Percentiles rank a stretch among this genome's conserved stretches.
These are phyloP conservation scores for Oxytropis ochrocephala DNA, from an alignment of 306 rosid species.

Conservation along the genomic window DNA sequence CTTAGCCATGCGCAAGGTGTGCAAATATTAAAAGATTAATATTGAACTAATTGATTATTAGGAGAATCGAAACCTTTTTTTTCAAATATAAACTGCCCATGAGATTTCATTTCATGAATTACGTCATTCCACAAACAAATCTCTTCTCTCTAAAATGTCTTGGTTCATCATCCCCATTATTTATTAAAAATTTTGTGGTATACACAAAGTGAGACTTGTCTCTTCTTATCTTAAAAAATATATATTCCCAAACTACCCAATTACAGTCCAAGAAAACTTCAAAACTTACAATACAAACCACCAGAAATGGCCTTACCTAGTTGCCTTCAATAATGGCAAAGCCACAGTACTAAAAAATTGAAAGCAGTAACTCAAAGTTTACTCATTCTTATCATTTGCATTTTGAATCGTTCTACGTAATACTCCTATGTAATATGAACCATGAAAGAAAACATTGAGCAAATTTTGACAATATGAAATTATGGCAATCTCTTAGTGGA, in stretches of 20 bases:
- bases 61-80: background rate
- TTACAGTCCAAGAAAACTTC: conserved; percentile 11
- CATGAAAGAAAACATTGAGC: conserved; percentile 27
- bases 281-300: background rate
- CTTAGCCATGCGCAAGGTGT: background rate
- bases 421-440: conserved; percentile 21
- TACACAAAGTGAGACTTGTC: conserved; percentile 3
- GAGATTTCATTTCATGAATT: conserved; percentile 27
- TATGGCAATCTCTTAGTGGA: conserved; percentile 19
- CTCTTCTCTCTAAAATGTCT: background rate
- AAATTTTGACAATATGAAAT: conserved; percentile 11
- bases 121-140: conserved; percentile 30
- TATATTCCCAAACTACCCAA: background rate
- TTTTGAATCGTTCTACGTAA: conserved; percentile 8
- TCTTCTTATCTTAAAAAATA: conserved; percentile 29
- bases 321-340: conserved; percentile 26
- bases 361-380: background rate
- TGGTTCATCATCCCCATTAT: conserved; percentile 8
- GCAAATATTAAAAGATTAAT: background rate
- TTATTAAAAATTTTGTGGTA: conserved; percentile 17
- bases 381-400: background rate
- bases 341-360: background rate
- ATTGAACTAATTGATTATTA: background rate
- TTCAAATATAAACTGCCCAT: background rate
- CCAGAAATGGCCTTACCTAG: conserved; percentile 3